Evolutionary conservation across 2,329 filamentous ascomycete genomes (phyloP), one percentile per base, ranked within the genome.

Genomic region (Pseudocercospora eumusae): DNA sequence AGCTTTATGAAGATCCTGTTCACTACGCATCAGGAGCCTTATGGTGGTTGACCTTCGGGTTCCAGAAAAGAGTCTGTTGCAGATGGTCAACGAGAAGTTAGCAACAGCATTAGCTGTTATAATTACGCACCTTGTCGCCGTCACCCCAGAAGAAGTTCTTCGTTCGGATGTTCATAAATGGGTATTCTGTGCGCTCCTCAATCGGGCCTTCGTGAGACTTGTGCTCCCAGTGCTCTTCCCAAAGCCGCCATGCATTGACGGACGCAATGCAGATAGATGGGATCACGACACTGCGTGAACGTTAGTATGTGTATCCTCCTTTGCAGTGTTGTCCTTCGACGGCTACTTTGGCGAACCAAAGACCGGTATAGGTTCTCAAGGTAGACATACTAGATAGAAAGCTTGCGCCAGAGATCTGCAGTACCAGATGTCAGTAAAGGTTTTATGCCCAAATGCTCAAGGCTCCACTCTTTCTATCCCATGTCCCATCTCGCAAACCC

Each of bases 211-310:
- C 81, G 82, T 98, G 93, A 57, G 79, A 81, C 86, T 89, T 92
- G 85, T 99, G 95, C 81, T 96, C 91, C 93, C 93, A 98, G 81
- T 99, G 95, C 82, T 96, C 91, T 74, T 86, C 88, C 92, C 92
- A 99, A 67, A 96, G 87, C 75, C 88, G 87, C 78, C 90, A 96
- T 73, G 93, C 93, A 79, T 99, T 99, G 80, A 88, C 82, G 69
- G 80, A 77, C 64, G 89, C 88, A 69, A 92, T 81, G 70, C 88
- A 80, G 62, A 98, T 82, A 77, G 80, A 83, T 60, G 93, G 93
- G 68, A 89, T 81, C 69, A 90, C 87, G 74, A 83, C 88, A 79
- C 63, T 69, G 56, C 18, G 49, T 11, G 33, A 20, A 18, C 23
- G 28, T 66, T 47, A 59, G 64, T 56, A 64, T 70, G 61, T 69